Evolutionary conservation across 805 yeast genomes (phyloP).

Genomic region (Cyberlindnera maritima): DNA sequence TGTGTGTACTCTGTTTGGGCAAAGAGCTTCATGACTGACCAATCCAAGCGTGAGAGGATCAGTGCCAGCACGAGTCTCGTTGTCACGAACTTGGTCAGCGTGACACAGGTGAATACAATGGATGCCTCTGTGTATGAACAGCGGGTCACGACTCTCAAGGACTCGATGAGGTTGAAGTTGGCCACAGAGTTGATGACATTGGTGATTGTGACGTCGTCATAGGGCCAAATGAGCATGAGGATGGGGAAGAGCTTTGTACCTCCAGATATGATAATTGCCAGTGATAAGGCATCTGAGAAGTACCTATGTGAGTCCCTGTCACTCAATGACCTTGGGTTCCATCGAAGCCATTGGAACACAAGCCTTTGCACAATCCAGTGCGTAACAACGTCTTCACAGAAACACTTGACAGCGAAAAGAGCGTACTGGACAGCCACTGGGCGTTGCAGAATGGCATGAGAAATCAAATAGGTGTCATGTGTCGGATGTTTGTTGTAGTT

Average conservation of each 20-base stretch:
- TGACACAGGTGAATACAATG: constrained; percentile 12
- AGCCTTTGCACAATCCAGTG: constrained; percentile 35
- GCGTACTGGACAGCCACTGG: constrained; percentile 49
- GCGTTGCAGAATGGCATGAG: constrained; percentile 32
- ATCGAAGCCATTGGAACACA: constrained; percentile 25
- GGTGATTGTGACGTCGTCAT: constrained; percentile 72
- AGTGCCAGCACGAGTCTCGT: constrained; percentile 18
- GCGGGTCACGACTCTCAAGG: constrained; percentile 46
- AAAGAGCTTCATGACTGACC: background rate
- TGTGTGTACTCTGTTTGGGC: constrained; percentile 1
- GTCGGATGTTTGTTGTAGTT: constrained; percentile 29
- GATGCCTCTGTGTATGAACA: constrained; percentile 17
- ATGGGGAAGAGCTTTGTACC: constrained; percentile 85
- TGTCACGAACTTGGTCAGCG: constrained; percentile 8
- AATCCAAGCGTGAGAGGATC: constrained; percentile 14
- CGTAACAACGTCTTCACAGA: constrained; percentile 43
- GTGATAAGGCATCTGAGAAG: constrained; percentile 46
- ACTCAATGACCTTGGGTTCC: constrained; percentile 27
- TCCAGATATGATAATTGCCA: constrained; percentile 72
- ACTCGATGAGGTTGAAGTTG: constrained; percentile 62
- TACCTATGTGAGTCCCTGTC: constrained; percentile 15
- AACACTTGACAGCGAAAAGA: constrained; percentile 51
- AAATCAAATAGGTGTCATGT: constrained; percentile 24
- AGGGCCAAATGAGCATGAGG: constrained; percentile 94
- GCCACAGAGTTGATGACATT: constrained; percentile 59